Percentiles rank a stretch among this genome's conserved stretches.
These are phyloP conservation scores for Chaetomiaceae sp. DNA, from an alignment of 2,329 filamentous ascomycete genomes.

Conservation along the genomic window DNA sequence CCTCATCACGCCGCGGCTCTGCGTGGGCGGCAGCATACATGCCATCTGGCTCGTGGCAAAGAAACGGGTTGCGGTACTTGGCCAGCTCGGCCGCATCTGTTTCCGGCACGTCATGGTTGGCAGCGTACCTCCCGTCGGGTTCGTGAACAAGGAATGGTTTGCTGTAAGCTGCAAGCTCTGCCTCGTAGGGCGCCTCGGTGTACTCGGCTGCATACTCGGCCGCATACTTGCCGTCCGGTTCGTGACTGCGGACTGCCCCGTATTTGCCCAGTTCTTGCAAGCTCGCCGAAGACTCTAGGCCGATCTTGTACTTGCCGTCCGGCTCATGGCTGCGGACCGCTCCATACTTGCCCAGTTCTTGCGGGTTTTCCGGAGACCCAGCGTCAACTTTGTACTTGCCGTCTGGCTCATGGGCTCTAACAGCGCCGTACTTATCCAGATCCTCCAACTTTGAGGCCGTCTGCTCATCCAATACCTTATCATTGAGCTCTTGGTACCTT, in stretches of 20 bases:
- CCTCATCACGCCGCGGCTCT: conserved; percentile 27
- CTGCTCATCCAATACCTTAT: not conserved
- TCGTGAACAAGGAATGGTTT: conserved; percentile 30
- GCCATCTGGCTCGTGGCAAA: conserved; percentile 37
- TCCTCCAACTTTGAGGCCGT: conserved; percentile 36
- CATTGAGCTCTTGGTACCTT: conserved; percentile 29
- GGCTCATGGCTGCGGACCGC: conserved; percentile 16
- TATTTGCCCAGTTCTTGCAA: not conserved
- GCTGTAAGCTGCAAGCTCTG: conserved; percentile 31
- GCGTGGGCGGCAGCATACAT: conserved; percentile 31
- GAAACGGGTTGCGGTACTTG: conserved; percentile 19
- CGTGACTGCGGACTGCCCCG: conserved; percentile 5
- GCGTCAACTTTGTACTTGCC: conserved; percentile 23
- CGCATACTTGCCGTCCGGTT: conserved; percentile 17
- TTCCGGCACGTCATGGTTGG: conserved; percentile 17
- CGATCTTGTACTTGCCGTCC: conserved; percentile 14
- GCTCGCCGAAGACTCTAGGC: not conserved
- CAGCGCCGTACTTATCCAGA: conserved; percentile 35
- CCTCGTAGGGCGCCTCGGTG: conserved; percentile 6
- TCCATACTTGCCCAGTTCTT: conserved; percentile 39
- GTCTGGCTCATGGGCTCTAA: conserved; percentile 9
- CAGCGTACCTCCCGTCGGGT: conserved; percentile 21
- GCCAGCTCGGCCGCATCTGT: conserved; percentile 37
- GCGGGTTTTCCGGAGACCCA: not conserved
- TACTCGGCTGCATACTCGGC: conserved; percentile 1